Conservation (phyloP, 2,329 filamentous ascomycete genomes). For the Paracoccidioides brasiliensis region DNA sequence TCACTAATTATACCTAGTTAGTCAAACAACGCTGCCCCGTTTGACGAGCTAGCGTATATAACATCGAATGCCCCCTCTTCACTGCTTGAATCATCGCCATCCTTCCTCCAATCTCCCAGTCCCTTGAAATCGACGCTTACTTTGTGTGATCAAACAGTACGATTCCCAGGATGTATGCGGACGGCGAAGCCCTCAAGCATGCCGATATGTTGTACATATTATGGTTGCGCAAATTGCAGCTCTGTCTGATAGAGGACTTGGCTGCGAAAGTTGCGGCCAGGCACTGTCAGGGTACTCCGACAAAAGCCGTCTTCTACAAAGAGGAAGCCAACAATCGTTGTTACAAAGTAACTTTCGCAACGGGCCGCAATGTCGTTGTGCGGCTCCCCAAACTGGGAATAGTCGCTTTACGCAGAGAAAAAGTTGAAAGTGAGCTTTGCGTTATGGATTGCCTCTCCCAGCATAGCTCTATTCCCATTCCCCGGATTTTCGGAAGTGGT, state of each 20-base stretch:
- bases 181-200: too few relatives aligned
- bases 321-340: constrained; percentile 12
- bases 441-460: constrained; percentile 13
- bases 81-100: too few relatives aligned
- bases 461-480: constrained; percentile 17
- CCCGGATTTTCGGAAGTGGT: constrained; percentile 13
- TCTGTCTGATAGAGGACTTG: constrained; percentile 1
- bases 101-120: too few relatives aligned
- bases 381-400: constrained; percentile 11
- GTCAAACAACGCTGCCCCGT: too few relatives aligned
- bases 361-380: constrained; percentile 10
- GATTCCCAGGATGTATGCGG: too few relatives aligned
- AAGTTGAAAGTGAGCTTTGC: constrained; percentile 8
- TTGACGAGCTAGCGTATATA: too few relatives aligned
- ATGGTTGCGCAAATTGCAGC: constrained; percentile 4
- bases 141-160: too few relatives aligned
- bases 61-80: too few relatives aligned
- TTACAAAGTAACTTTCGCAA: constrained; percentile 11
- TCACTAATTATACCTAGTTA: too few relatives aligned
- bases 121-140: too few relatives aligned
- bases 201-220: not conserved
- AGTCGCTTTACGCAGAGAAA: constrained; percentile 9
- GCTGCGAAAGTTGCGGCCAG: constrained; percentile 3
- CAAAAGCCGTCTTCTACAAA: not conserved
- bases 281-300: not conserved